Percentiles rank a stretch among this genome's conserved stretches.
Evolutionary conservation across 495 filamentous ascomycete genomes (phyloP).

Genomic region (Terfezia boudieri): DNA sequence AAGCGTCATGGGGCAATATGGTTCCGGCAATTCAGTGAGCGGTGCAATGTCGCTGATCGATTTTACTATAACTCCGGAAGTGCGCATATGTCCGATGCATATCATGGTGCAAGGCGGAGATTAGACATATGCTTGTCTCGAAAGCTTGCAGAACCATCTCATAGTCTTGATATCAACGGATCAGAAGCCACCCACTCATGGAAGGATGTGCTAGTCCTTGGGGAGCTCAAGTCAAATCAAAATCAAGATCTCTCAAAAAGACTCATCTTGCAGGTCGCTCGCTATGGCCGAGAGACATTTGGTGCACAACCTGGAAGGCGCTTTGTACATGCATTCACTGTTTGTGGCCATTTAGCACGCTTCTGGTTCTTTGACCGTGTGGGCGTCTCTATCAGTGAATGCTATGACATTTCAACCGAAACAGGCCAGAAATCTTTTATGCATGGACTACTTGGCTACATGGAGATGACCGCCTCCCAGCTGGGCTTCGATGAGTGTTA

Average conservation of each 20-base stretch:
- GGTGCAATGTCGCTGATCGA: too few species aligned
- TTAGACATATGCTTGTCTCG: too few species aligned
- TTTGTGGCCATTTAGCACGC: background rate
- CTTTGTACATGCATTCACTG: background rate
- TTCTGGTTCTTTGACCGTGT: background rate
- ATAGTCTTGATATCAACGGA: too few species aligned
- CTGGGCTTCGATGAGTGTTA: background rate
- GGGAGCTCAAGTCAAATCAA: background rate
- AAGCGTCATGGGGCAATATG: too few species aligned
- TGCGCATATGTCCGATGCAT: too few species aligned
- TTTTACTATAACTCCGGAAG: too few species aligned
- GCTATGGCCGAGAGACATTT: background rate
- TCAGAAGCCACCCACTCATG: background rate
- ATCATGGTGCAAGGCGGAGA: too few species aligned
- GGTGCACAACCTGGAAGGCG: background rate
- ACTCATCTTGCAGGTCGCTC: background rate
- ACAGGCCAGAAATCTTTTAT: background rate
- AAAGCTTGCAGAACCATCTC: too few species aligned
- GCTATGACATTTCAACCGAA: background rate
- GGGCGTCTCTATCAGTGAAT: background rate
- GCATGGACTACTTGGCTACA: background rate
- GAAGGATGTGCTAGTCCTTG: background rate
- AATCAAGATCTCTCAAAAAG: background rate
- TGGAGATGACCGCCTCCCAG: background rate
- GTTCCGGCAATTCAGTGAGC: too few species aligned